Evolutionary conservation across 495 filamentous ascomycete genomes (phyloP), one percentile per base, ranked within the genome.

Genomic region (Sabuloglossum arenarium): DNA sequence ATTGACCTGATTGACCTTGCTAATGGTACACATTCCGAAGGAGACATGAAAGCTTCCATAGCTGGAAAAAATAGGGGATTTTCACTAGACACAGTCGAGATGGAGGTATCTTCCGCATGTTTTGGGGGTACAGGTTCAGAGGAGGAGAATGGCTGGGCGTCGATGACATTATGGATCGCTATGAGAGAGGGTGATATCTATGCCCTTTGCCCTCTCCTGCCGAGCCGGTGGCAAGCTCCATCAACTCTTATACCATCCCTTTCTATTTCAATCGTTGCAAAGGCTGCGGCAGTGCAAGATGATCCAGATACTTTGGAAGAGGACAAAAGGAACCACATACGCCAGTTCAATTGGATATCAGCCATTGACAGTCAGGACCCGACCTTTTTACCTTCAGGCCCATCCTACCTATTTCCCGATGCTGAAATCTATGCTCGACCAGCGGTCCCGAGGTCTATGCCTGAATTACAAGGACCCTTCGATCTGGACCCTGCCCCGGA

Each of bases 111-210:
- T 12, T 80, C 87, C 5, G 85, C 88, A 42, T 85, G 80, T 62
- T 94, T 95, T 67, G 84, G 82, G 0, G 80, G 80, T 21, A 79
- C 70, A 54, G 82, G 80, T 29, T 68, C 63, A 27, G 71, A 71
- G 34, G 73, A 68, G 29, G 85, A 88, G 53, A 79, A 85, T 61
- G 82, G 81, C 29, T 95, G 88, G 88, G 82, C 85, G 6, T 74
- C 85, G 14, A 94, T 91, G 86, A 93, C 88, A 1, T 69, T 95
- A 19, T 95, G 87, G 87, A 69, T 94, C 46, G 87, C 85, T 16
- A 95, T 94, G 86, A 74, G 72, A 32, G 82, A 84, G 27, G 88
- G 88, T 4, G 88, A 93, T 61, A 75, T 94, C 8, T 94, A 95
- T 61, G 85, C 86, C 8, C 69, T 95, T n/a, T 94, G 88, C 65